Percentiles rank a stretch among this genome's conserved stretches.
These are phyloP conservation scores for Boletellus ananiceps DNA, from an alignment of 768 basidiomycete genomes.

Conservation along the genomic window DNA sequence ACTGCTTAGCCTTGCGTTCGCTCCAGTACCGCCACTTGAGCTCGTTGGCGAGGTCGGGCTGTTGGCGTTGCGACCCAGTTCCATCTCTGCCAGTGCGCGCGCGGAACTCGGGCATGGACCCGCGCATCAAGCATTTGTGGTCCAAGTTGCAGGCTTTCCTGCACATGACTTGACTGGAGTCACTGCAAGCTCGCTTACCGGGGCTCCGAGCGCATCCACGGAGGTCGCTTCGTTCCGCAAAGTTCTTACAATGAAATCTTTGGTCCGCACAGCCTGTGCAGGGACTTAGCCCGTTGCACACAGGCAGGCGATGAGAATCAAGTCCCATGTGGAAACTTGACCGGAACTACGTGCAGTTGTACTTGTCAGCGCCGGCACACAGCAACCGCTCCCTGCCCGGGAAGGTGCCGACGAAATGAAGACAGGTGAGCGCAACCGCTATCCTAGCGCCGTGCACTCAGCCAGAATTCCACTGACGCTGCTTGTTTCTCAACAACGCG, in stretches of 20 bases:
- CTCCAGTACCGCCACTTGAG: constrained; percentile 15
- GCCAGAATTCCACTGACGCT: neutral
- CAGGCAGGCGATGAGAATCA: constrained; percentile 21
- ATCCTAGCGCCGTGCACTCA: neutral
- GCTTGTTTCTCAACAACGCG: constrained; percentile 10
- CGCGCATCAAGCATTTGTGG: neutral
- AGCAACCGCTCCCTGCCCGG: constrained; percentile 9
- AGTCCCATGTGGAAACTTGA: constrained; percentile 15
- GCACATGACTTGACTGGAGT: neutral
- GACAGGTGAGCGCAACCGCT: neutral
- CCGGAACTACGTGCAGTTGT: constrained; percentile 15
- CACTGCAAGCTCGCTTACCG: neutral
- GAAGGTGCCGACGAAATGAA: neutral
- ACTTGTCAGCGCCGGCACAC: constrained; percentile 17
- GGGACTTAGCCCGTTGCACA: constrained; percentile 19
- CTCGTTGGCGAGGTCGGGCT: constrained; percentile 14
- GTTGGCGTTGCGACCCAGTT: constrained; percentile 28
- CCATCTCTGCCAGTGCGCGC: neutral
- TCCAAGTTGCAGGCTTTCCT: neutral
- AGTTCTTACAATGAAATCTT: neutral
- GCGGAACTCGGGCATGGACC: no score
- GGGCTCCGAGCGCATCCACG: neutral
- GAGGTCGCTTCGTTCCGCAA: constrained; percentile 1
- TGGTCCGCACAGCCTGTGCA: constrained; percentile 20
- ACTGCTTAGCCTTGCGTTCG: constrained; percentile 20